A percentile compares a stretch with the other conserved stretches of the same genome.
Conservation (phyloP, 306 rosid genomes). For the Casuarina equisetifolia region DNA sequence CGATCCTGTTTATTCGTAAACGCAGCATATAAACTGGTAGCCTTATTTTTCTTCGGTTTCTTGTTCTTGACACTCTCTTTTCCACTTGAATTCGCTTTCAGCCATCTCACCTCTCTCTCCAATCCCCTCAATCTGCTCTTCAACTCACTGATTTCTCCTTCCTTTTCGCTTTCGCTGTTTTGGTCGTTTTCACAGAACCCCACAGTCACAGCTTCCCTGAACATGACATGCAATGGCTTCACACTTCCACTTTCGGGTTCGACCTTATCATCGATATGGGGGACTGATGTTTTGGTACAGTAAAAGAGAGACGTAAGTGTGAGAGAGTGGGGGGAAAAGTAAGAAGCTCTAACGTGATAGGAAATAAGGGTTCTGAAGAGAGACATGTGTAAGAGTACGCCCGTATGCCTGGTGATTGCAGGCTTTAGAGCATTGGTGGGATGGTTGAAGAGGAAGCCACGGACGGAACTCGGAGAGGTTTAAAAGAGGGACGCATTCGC, state of each 20-base stretch:
- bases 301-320: constrained; percentile 26
- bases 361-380: constrained; percentile 29
- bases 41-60: constrained; percentile 11
- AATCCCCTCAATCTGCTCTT: constrained; percentile 32
- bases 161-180: constrained; percentile 10
- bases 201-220: constrained; percentile 41
- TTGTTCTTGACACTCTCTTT: constrained; percentile 9
- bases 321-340: constrained; percentile 10
- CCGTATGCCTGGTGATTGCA: not conserved
- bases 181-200: constrained; percentile 24
- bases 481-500: not conserved
- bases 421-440: not conserved
- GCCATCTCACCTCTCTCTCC: constrained; percentile 32
- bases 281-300: constrained; percentile 27
- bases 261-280: constrained; percentile 13
- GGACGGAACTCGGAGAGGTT: not conserved
- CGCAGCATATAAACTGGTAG: constrained; percentile 25
- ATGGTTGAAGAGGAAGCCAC: not conserved
- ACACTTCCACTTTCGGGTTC: constrained; percentile 12
- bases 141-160: constrained; percentile 21
- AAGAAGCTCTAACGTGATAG: constrained; percentile 9
- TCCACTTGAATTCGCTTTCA: constrained; percentile 19
- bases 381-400: constrained; percentile 31
- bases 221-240: constrained; percentile 44
- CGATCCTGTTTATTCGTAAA: constrained; percentile 28